Evolutionary conservation across 768 basidiomycete species (phyloP).

Genomic region (Leucosporidium creatinivorum): DNA sequence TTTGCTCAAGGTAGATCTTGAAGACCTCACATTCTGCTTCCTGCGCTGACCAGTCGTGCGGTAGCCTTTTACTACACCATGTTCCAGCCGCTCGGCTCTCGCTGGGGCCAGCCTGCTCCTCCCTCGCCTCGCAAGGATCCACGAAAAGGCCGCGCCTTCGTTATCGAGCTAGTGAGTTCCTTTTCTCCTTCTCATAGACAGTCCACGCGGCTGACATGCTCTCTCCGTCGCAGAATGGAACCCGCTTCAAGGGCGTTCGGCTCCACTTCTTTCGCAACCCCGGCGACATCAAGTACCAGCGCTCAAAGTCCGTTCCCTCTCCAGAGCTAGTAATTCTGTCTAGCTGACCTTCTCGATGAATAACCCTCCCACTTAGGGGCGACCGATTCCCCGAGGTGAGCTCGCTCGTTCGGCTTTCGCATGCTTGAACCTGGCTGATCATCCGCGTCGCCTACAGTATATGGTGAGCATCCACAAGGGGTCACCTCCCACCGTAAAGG

Average conservation of each 20-base stretch:
- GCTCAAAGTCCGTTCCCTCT: neutral
- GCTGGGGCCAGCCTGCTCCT: neutral
- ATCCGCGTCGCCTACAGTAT: too few species aligned
- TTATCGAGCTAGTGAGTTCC: conserved; percentile 1
- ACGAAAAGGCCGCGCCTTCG: neutral
- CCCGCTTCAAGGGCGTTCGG: neutral
- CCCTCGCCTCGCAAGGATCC: neutral
- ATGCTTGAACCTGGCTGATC: too few species aligned
- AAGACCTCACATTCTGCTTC: too few species aligned
- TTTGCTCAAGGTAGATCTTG: neutral
- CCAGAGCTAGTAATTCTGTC: too few species aligned
- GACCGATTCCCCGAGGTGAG: too few species aligned
- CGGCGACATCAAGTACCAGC: neutral
- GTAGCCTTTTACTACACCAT: neutral
- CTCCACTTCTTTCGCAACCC: neutral
- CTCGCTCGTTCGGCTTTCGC: too few species aligned
- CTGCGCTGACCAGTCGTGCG: neutral
- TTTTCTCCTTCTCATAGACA: neutral
- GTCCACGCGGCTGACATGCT: neutral
- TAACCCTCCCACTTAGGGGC: too few species aligned
- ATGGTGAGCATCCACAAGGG: too few species aligned
- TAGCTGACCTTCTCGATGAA: too few species aligned
- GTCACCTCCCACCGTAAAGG: neutral
- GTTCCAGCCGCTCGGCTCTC: neutral
- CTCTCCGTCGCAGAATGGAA: neutral